phyloP scores from a whole-genome alignment of 2,329 filamentous ascomycete genomes.

The Trichoderma koningiopsis region DNA sequence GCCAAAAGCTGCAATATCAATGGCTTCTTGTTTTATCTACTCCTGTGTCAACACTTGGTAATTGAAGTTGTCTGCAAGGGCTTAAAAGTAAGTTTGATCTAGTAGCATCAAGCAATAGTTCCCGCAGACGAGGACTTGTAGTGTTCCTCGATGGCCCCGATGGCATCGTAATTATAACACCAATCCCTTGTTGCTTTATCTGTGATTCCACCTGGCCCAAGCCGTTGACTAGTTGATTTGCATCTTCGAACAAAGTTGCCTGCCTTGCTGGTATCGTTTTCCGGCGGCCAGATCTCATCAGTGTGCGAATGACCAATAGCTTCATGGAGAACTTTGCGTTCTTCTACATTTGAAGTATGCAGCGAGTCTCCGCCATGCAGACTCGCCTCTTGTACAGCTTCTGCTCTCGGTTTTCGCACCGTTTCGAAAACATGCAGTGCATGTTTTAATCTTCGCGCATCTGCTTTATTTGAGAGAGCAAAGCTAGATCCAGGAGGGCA shows the following conservation, averaged over 20 bases:
- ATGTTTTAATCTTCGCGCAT: not conserved
- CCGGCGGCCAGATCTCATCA: not conserved
- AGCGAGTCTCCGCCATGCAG: slow-evolving; percentile 26
- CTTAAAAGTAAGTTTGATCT: not conserved
- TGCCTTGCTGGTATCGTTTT: not conserved
- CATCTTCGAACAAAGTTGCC: not conserved
- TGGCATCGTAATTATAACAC: slow-evolving; percentile 26
- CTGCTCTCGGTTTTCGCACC: slow-evolving; percentile 23
- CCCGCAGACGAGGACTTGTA: not conserved
- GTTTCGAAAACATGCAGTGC: slow-evolving; percentile 25
- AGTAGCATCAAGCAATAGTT: not conserved
- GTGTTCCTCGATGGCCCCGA: slow-evolving; percentile 8
- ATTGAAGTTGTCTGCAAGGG: not conserved
- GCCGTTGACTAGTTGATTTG: not conserved
- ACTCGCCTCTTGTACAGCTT: slow-evolving; percentile 28
- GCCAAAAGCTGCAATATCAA: not conserved
- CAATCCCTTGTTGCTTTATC: slow-evolving; percentile 24
- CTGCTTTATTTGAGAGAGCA: not conserved
- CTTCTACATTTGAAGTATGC: slow-evolving; percentile 14
- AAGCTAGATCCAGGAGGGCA: not conserved
- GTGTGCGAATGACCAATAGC: slow-evolving; percentile 19
- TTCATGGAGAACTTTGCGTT: slow-evolving; percentile 25
- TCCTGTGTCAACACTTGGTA: not conserved
- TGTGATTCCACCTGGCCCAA: slow-evolving; percentile 14
- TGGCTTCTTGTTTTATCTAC: not conserved